Percentiles rank a stretch among this genome's conserved stretches.
Evolutionary conservation across 352 stramenopile genomes (phyloP).

Genomic region (Globisporangium cederbergense): DNA sequence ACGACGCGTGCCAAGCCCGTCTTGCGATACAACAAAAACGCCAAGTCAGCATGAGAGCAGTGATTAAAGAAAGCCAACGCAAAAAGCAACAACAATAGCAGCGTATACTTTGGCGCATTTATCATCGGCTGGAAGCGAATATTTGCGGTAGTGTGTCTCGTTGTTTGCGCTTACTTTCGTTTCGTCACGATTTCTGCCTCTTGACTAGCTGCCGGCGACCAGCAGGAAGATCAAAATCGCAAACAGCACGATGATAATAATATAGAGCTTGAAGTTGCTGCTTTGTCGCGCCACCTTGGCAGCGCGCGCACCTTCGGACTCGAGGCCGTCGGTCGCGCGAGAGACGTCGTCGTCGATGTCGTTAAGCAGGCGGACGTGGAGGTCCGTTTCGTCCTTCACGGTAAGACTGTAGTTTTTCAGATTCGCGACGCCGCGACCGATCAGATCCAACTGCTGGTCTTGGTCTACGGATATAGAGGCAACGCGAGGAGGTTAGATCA

Average conservation of each 20-base stretch:
- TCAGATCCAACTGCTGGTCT: slow-evolving; percentile 83
- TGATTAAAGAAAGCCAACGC: background rate
- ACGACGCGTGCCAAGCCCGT: slow-evolving; percentile 5
- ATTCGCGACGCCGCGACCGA: slow-evolving; percentile 79
- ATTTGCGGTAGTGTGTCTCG: background rate
- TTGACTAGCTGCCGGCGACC: slow-evolving; percentile 45
- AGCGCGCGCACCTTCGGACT: slow-evolving; percentile 76
- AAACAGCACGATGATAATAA: slow-evolving; percentile 86
- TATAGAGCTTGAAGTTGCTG: slow-evolving; percentile 93
- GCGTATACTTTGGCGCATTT: slow-evolving; percentile 11
- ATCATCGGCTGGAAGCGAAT: background rate
- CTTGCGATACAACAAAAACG: slow-evolving; percentile 15
- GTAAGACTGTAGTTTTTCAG: slow-evolving; percentile 82
- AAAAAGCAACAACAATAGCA: background rate
- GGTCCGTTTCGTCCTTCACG: slow-evolving; percentile 88
- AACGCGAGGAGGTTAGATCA: background rate
- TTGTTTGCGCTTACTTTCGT: background rate
- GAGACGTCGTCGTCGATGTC: slow-evolving; percentile 89
- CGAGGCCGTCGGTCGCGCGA: slow-evolving; percentile 78
- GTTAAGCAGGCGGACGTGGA: slow-evolving; percentile 85
- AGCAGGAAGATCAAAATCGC: slow-evolving; percentile 88
- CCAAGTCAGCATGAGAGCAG: slow-evolving; percentile 21
- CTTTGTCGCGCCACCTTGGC: slow-evolving; percentile 90
- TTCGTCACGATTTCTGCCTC: background rate
- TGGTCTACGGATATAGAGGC: slow-evolving; percentile 49